Evolutionary conservation across 202 grass and related monocot genomes (phyloP), one percentile per base, ranked within the genome.

Genomic region (Dendrocalamus latiflorus): DNA sequence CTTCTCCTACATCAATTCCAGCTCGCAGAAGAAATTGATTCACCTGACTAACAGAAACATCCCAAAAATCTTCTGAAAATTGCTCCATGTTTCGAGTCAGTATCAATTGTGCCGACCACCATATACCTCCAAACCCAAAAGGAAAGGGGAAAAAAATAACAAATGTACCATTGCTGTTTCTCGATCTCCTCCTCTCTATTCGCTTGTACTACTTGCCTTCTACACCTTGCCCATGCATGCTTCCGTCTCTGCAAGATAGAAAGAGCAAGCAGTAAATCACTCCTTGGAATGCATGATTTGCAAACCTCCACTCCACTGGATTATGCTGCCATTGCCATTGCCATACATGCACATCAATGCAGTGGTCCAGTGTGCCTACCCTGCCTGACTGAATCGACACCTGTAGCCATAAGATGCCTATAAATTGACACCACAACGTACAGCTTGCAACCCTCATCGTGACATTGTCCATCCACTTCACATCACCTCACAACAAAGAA

Each of bases 241-340:
- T 87, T 81, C 81, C 67, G 59, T 81, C 5, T 24, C 83, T 60
- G 48, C 76, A 58, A 65, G 48, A 25, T 17, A 67, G 65, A 78
- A 70, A 49, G 48, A 77, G 74, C 75, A 68, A 78, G 38, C 86
- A 39, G 72, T 56, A 33, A 75, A 12, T 73, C 67, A 9, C 34
- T 63, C 12, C 79, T 54, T 79, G 26, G 33, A 70, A 83, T 90
- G 68, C 81, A 88, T 74, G 85, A 82, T 81, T 62, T 62, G 38
- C 55, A 76, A 47, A n/a, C 22, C 21, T 76, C 36, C 37, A 59
- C 18, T 57, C 39, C 74, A 14, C 44, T 21, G 70, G 77, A 77
- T 89, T 91, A 83, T 80, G 74, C 82, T 53, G 37, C 41, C 58
- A 66, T 85, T 47, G 45, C 45, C 45, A 47, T 54, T n/a, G n/a